phyloP scores from a whole-genome alignment of 306 rosid genomes.

The Begonia loranthoides region DNA sequence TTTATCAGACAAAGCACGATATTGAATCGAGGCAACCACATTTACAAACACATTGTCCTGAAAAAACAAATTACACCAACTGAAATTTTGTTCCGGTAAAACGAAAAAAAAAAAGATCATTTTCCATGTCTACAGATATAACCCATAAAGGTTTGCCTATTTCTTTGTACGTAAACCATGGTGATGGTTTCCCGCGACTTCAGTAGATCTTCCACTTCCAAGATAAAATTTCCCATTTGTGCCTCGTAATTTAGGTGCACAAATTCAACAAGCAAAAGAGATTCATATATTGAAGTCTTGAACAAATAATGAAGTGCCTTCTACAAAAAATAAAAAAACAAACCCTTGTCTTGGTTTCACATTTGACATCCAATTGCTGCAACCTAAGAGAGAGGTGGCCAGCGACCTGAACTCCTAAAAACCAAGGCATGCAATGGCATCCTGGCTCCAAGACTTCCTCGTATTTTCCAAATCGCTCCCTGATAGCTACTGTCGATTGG shows the following conservation, averaged over 20 bases:
- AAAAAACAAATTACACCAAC: neutral
- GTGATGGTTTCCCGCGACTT: constrained; percentile 68
- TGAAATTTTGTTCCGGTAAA: neutral
- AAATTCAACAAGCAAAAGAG: too few relatives aligned
- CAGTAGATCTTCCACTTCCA: constrained; percentile 9
- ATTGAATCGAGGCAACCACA: constrained; percentile 79
- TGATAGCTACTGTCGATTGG: constrained; percentile 59
- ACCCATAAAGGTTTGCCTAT: constrained; percentile 11
- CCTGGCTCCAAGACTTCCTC: constrained; percentile 66
- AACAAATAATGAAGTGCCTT: too few relatives aligned
- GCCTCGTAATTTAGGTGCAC: too few relatives aligned
- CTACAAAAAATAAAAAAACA: too few relatives aligned
- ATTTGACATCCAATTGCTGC: constrained; percentile 25
- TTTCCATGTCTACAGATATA: neutral
- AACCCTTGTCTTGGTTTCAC: too few relatives aligned
- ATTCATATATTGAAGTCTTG: too few relatives aligned
- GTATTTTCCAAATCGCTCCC: constrained; percentile 52
- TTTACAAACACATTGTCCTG: constrained; percentile 87
- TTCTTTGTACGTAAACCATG: constrained; percentile 31
- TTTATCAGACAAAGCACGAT: constrained; percentile 52
- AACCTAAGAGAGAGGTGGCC: constrained; percentile 78
- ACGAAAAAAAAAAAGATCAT: neutral
- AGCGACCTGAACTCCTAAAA: constrained; percentile 38
- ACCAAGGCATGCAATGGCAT: constrained; percentile 76
- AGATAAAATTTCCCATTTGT: neutral